Evolutionary conservation across 2,329 filamentous ascomycete species (phyloP), one percentile per base, ranked within the genome.

Genomic region (Penicillium brasilianum): DNA sequence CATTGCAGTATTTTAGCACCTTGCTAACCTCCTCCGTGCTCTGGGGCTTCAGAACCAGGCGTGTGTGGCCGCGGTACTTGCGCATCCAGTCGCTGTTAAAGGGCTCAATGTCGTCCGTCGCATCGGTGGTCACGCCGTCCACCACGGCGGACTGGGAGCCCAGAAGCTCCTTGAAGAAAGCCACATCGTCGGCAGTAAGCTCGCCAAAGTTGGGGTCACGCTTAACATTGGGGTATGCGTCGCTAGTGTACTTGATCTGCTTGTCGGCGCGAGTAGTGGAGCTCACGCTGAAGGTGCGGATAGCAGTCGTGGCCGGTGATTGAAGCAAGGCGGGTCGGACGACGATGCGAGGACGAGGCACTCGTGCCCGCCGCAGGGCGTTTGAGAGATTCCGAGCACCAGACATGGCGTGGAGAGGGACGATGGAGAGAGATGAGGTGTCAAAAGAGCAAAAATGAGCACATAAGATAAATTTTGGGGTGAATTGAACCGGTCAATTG

Each of bases 71-170:
- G 63, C 91, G 89, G 82, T 97, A 99, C 81, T 99, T 99, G 78
- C 91, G 89, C 93, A 99, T 97, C 95, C 96, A 99, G 80, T 99
- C 95, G 74, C 89, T 88, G 79, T 99, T 99, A 84, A 93, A 99
- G 8, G 91, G 86, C 75, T 95, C 92, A 66, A 98, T 84, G 74
- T 98, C 95, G 70, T 91, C 90, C 2, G 84, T 81, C 14, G 88
- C 88, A 77, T 93, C 87, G 68, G 87, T 78, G 3, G 88, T 91
- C 57, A 97, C 85, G 54, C 92, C 92, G 74, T 97, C 93, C 63
- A 98, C 87, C 55, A 97, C 84, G 1, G 92, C 93, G 37, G 90
- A 91, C 37, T 89, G 87, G 52, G 86, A 85, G 58, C 92, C 91
- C 36, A 99, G 84, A n/a, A 97, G 80, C 20, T 87, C 82, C 75